Percentiles rank a stretch among this genome's conserved stretches.
These are phyloP conservation scores for Alternaria alternata DNA, from an alignment of 2,329 filamentous ascomycete genomes.

Conservation along the genomic window DNA sequence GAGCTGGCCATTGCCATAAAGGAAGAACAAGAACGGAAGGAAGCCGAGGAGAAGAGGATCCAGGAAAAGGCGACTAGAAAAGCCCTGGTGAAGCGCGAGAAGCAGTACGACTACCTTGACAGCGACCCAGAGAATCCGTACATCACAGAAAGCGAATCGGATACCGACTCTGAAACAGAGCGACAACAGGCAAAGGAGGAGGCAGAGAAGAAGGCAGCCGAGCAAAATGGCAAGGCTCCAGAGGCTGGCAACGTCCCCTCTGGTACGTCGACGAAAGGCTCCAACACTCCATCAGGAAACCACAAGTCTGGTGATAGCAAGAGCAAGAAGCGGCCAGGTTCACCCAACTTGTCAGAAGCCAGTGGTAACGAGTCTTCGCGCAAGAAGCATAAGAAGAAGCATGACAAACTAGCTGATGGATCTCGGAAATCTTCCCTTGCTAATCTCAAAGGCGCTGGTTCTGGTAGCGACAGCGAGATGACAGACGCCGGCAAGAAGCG, in stretches of 20 bases:
- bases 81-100: constrained; percentile 82
- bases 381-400: constrained; percentile 61
- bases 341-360: constrained; percentile 86
- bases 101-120: constrained; percentile 88
- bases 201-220: constrained; percentile 56
- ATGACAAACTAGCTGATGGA: constrained; percentile 36
- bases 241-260: constrained; percentile 57
- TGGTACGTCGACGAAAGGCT: constrained; percentile 73
- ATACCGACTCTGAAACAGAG: constrained; percentile 69
- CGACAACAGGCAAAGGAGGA: constrained; percentile 67
- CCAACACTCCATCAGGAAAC: constrained; percentile 70
- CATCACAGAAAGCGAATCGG: constrained; percentile 40
- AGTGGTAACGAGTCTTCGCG: constrained; percentile 89
- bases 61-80: constrained; percentile 82
- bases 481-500: constrained; percentile 71
- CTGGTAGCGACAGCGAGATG: constrained; percentile 75
- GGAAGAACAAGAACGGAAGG: constrained; percentile 71
- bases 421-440: constrained; percentile 37
- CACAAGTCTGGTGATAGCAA: constrained; percentile 58
- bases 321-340: constrained; percentile 82
- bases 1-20: constrained; percentile 67
- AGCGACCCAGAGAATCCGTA: constrained; percentile 68
- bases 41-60: constrained; percentile 73
- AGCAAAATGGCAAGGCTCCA: constrained; percentile 57
- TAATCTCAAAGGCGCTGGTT: constrained; percentile 58